phyloP scores from a whole-genome alignment of 139 green algal species.

The Chloropicon primus region DNA sequence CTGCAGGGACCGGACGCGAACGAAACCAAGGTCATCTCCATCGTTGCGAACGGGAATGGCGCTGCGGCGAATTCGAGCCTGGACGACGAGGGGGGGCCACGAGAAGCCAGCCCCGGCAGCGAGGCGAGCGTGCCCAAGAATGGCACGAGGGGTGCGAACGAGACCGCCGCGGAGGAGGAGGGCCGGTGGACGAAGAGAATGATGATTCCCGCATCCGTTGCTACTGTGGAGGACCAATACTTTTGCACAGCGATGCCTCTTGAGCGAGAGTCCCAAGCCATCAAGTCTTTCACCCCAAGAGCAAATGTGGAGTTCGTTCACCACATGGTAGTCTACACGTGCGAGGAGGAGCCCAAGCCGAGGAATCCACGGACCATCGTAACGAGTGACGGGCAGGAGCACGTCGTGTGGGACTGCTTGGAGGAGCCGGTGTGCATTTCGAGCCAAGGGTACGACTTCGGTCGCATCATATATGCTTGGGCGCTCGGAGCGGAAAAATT shows the following conservation, averaged over 20 bases:
- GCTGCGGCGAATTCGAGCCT: no score
- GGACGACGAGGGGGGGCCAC: background rate
- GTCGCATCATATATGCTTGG: background rate
- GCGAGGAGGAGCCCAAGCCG: background rate
- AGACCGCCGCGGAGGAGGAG: background rate
- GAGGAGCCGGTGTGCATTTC: background rate
- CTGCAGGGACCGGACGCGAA: no score
- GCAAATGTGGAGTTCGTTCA: background rate
- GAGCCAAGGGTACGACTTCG: background rate
- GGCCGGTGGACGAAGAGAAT: background rate
- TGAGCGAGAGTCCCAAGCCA: background rate
- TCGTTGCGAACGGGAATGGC: no score
- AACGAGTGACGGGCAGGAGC: background rate
- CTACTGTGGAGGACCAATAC: background rate
- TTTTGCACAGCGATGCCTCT: background rate
- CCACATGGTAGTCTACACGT: background rate
- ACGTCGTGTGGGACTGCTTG: background rate
- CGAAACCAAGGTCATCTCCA: no score
- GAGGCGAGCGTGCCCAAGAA: background rate
- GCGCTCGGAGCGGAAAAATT: background rate
- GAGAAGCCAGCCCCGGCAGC: background rate
- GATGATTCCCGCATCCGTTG: background rate
- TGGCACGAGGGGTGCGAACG: background rate
- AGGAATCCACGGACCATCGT: background rate
- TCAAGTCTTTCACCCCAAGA: background rate